Evolutionary conservation across 768 basidiomycete species (phyloP).

Genomic region (Suillus bovinus): DNA sequence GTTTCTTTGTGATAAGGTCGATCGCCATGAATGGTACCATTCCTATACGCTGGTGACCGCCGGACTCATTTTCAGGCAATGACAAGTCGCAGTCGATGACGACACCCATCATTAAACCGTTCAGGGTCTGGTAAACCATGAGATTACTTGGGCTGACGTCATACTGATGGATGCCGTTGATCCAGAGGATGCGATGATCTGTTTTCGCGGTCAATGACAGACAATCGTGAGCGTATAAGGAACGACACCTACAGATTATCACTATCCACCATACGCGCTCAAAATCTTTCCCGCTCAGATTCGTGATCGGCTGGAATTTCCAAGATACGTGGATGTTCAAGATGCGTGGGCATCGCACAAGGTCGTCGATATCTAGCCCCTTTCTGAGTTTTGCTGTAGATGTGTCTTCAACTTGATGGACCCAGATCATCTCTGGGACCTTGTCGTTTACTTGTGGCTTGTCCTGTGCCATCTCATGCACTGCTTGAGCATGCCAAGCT

Average conservation of each 20-base stretch:
- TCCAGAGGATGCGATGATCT: conserved; percentile 33
- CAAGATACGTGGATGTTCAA: conserved; percentile 3
- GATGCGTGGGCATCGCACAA: conserved; percentile 5
- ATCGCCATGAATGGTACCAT: conserved; percentile 37
- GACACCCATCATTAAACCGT: conserved; percentile 19
- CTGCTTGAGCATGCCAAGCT: background rate
- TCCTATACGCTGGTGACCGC: conserved; percentile 22
- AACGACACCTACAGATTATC: background rate
- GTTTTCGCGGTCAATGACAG: background rate
- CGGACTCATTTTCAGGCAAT: conserved; percentile 10
- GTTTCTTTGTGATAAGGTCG: conserved; percentile 24
- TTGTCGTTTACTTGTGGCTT: background rate
- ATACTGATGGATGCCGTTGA: conserved; percentile 24
- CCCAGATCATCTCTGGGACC: conserved; percentile 1
- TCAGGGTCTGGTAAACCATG: conserved; percentile 24
- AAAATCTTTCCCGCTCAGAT: background rate
- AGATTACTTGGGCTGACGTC: conserved; percentile 35
- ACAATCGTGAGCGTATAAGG: background rate
- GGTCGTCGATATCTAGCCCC: background rate
- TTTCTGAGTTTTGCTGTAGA: background rate
- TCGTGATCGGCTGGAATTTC: background rate
- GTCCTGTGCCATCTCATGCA: background rate
- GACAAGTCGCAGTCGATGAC: conserved; percentile 34
- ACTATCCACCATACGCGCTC: background rate
- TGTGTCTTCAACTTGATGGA: background rate